Evolutionary conservation across 495 filamentous ascomycete species (phyloP), one percentile per base, ranked within the genome.

Genomic region (Aspergillus diversus): DNA sequence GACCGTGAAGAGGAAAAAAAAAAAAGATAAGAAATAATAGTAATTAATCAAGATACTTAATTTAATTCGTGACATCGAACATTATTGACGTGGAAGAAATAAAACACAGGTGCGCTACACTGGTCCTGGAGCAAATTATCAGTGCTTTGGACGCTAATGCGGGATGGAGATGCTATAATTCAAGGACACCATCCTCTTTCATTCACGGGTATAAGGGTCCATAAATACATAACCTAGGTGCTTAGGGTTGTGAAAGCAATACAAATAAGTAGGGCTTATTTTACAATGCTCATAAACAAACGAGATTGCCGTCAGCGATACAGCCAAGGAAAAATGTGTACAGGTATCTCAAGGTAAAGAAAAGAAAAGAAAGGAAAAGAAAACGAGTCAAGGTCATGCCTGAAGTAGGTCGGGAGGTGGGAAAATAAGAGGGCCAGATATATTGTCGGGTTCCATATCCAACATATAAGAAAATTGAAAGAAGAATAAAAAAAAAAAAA

Each of bases 131-230:
- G 21, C 21, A 27, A 27, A 27, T 27, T 27, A 27, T 27, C 21
- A 27, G 21, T 27, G 21, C 21, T 2, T 27, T 27, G 21, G 21
- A 27, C 21, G 21, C 21, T 27, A 27, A 27, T 27, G 21, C 2
- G 21, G 21, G 21, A 27, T 27, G 21, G 21, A 27, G 39, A 43
- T 43, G 39, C 11, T 43, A 13, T 11, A 12, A 43, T 43, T 12
- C 11, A 43, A 43, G 39, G 39, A 43, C 39, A 43, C 39, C 39
- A 43, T 43, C 7, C 39, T 50, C 46, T 47, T 48, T 13, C 52
- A 57, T 21, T 33, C 42, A 56, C 31, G 53, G 60, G 53, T 63
- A 63, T 63, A 63, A 35, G 16, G 61, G 43, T 59, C 61, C 55
- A 50, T 50, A 50, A 50, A 63, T n/a, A 34, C 61, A 59, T 47